Evolutionary conservation across 352 stramenopile species (phyloP).

Genomic region (Pythium graminicola): DNA sequence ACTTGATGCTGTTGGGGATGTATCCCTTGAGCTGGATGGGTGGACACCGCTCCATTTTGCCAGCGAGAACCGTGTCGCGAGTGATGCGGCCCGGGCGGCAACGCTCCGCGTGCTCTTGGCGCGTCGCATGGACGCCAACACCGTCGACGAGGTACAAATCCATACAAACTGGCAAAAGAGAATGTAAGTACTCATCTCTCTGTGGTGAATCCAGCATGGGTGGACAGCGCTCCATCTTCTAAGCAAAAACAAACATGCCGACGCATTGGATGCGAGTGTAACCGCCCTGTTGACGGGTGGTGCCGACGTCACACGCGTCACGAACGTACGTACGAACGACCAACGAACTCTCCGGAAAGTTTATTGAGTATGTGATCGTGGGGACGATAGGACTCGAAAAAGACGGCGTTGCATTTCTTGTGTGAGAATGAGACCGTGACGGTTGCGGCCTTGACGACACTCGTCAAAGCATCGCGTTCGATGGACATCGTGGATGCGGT

Average conservation of each 20-base stretch:
- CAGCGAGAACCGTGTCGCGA: slow-evolving; percentile 54
- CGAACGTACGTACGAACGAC: slow-evolving; percentile 13
- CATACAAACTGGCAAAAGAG: background rate
- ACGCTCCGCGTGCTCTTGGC: slow-evolving; percentile 32
- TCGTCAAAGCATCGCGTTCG: slow-evolving; percentile 37
- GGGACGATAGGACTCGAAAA: slow-evolving; percentile 24
- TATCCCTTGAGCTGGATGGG: slow-evolving; percentile 38
- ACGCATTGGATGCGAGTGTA: slow-evolving; percentile 9
- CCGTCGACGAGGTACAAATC: slow-evolving; percentile 52
- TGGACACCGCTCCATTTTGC: slow-evolving; percentile 76
- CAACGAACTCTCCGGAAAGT: background rate
- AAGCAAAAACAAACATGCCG: slow-evolving; percentile 28
- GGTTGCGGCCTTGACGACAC: slow-evolving; percentile 23
- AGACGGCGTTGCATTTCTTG: slow-evolving; percentile 27
- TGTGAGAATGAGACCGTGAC: slow-evolving; percentile 64
- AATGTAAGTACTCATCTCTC: background rate
- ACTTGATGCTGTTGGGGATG: slow-evolving; percentile 12
- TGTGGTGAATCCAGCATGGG: slow-evolving; percentile 33
- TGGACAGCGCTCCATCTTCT: slow-evolving; percentile 68
- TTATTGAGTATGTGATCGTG: too few species aligned
- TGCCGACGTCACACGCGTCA: slow-evolving; percentile 10
- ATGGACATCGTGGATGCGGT: slow-evolving; percentile 49
- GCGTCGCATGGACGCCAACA: slow-evolving; percentile 37
- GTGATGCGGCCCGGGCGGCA: slow-evolving; percentile 29
- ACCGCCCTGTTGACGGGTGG: slow-evolving; percentile 16